Evolutionary conservation across 1,284 basidiomycete genomes (phyloP), one percentile per base, ranked within the genome.

Genomic region (Melampsora larici-populina): DNA sequence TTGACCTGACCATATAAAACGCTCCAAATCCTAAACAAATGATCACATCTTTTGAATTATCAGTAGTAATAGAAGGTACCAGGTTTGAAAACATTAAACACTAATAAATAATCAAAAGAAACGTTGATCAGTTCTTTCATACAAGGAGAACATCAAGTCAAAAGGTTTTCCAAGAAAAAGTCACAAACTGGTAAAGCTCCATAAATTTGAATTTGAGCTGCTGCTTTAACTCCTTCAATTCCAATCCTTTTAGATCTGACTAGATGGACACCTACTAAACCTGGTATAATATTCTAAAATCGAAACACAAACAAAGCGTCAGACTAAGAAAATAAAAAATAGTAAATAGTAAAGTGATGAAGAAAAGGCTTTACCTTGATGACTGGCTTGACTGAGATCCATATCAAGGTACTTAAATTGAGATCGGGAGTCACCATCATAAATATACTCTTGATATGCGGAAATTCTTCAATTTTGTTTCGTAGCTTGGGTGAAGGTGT

Each of bases 341-440:
- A n/a, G 18, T 26, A 15, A 9, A 49, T 33, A 48, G 40, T 36
- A 18, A 48, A 72, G 7, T 31, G 24, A 55, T 43, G 6, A 21
- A n/a, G 26, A 62, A 1, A 62, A 11, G 24, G 58, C 18, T 62
- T 62, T 65, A 49, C 71, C 60, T 73, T 73, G 71, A 73, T 73
- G 71, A 73, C 58, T 36, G 71, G 71, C 31, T 73, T 73, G 43
- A 73, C 31, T 40, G 71, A 73, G 60, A 73, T 49, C 71, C 71
- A 73, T 36, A 73, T 40, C 46, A 73, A 26, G 13, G 40, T 11
- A 31, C 29, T 8, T 11, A 73, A 36, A 26, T 24, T 65, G n/a
- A 51, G 40, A 62, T 73, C n/a, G 62, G 46, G 29, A 33, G 64
- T 63, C 65, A 67, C 43, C 7, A 8, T 64, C 51, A 4, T 36